These are phyloP conservation scores for Beauveria scarabaeidicola DNA, from an alignment of 2,329 filamentous ascomycete genomes.

Conservation along the genomic window DNA sequence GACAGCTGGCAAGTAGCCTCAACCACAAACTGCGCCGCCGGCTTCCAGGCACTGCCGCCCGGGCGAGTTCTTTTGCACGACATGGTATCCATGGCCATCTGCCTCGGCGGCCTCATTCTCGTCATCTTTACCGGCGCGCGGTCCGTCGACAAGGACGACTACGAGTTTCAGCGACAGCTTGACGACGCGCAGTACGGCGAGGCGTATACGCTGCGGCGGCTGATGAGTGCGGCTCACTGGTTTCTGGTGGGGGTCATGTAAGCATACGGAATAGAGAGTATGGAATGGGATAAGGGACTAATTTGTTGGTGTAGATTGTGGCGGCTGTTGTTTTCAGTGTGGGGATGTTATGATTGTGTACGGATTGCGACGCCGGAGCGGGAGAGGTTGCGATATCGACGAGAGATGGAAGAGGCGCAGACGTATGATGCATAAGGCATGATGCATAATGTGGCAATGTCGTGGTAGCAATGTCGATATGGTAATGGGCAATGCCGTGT, in stretches of 20 bases:
- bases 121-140: slow-evolving; percentile 22
- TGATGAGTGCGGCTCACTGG: slow-evolving; percentile 9
- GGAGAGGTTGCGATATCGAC: background rate
- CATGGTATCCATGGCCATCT: slow-evolving; percentile 24
- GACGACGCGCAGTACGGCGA: background rate
- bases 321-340: slow-evolving; percentile 22
- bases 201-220: slow-evolving; percentile 2
- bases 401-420: slow-evolving; percentile 7
- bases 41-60: slow-evolving; percentile 20
- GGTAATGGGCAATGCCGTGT: too few relatives aligned
- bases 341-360: slow-evolving; percentile 21
- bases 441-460: too few relatives aligned
- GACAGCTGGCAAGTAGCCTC: slow-evolving; percentile 30
- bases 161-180: slow-evolving; percentile 14
- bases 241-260: slow-evolving; percentile 17
- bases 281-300: too few relatives aligned
- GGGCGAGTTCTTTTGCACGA: slow-evolving; percentile 25
- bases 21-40: slow-evolving; percentile 19
- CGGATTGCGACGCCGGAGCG: background rate
- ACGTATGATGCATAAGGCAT: background rate
- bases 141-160: background rate
- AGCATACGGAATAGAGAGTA: slow-evolving; percentile 9
- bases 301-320: slow-evolving; percentile 15
- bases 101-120: slow-evolving; percentile 26
- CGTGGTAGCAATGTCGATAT: too few relatives aligned